Evolutionary conservation across 345 rosid species (phyloP), one percentile per base, ranked within the genome.

Genomic region (Carallia pectinifolia): DNA sequence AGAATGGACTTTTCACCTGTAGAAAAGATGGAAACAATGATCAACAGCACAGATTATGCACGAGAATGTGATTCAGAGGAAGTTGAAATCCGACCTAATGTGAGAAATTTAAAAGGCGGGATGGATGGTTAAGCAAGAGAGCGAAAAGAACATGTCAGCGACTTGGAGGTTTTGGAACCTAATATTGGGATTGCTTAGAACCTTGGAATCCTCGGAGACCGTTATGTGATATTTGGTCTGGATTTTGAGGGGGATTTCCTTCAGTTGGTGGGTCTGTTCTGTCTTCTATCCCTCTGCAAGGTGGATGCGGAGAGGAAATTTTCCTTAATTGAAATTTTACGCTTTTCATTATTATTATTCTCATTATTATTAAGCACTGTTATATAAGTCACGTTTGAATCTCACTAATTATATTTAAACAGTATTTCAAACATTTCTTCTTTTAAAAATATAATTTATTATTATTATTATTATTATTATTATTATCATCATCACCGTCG

Each of bases 71-170:
- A 76, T 73, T 7, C 23, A 61, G 62, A 44, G 50, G 89, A 85
- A 83, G 75, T 74, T 66, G 91, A 86, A 85, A 69, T 76, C 69
- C 65, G 84, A 89, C 90, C 97, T 81, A 87, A 82, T 77, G 58
- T 36, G 65, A 65, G 79, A 77, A 79, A 55, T 44, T 67, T 27
- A 30, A 36, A 23, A 58, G 60, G 64, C 30, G 47, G 40, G 71
- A 33, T 33, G 4, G 58, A 66, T 67, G 18, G 64, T 54, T 64
- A 61, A 71, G 65, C 68, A 2, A 64, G 66, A 52, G 71, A 52
- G 76, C 77, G 97, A 90, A 85, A 88, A 81, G 82, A 84, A 90
- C 92, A 66, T 80, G 77, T 71, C 80, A 91, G 82, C 97, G 61
- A 79, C 87, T 60, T 75, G 44, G 53, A 56, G 60, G 27, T 44